Base-by-base conservation (phyloP, 2,329 filamentous ascomycete species). In the Kalaharituber pfeilii region DNA sequence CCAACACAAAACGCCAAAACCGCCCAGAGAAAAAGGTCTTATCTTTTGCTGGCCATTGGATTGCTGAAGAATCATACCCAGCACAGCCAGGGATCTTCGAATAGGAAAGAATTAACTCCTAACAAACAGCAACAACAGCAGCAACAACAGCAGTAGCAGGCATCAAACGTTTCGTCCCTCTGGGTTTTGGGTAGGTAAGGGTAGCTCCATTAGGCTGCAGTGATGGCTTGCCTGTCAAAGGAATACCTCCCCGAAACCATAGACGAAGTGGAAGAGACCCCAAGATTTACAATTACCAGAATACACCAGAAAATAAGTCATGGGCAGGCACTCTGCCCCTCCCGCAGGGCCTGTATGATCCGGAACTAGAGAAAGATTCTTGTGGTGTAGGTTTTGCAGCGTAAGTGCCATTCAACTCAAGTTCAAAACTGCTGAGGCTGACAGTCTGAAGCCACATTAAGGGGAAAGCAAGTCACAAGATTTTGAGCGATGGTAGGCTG, bases 351-450 rank as follows among this genome's bases (percentile, higher is more conserved):
- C 80, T 98, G 51, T 98, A 98, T 69, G 88, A 96, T 73, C 91
- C 91, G 60, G 80, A 82, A 69, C 80, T 93, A 61, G 91, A 96
- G 73, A 96, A 96, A 71, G 91, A 98, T 88, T 88, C 91, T 63
- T 98, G 91, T 68, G 91, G 91, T 84, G 91, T 98, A 66, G 91
- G 91, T 69, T 98, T 98, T 72, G 86, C 89, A 71, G 94, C 89
- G 86, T 93, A 75, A 74, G 80, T 76, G 54, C 54, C 26, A n/a
- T 11, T 6, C 49, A 49, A 9, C 28, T 24, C 22, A n/a, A 53
- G 44, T 9, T 5, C 27, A 18, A 28, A 30, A 49, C 50, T 45
- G 62, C 56, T 57, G 57, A 56, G 53, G 18, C 53, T 56, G 28
- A 45, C 47, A 25, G 26, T 57, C 18, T 58, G 56, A 63, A 93